Evolutionary conservation across 75 land plant genomes (phyloP), one percentile per base, ranked within the genome.

Genomic region (Pseudotsuga menziesii): DNA sequence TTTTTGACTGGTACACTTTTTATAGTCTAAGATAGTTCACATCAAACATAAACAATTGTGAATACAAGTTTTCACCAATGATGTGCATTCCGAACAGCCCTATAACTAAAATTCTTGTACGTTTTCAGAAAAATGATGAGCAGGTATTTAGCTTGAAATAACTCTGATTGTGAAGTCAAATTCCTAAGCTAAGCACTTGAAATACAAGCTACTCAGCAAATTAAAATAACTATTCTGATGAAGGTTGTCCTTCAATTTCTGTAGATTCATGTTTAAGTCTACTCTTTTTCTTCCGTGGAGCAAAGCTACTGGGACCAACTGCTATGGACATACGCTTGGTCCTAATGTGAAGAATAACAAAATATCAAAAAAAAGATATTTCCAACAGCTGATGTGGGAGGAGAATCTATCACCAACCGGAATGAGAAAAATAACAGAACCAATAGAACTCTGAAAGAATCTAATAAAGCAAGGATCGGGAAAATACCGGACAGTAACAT

Each of bases 271-370:
- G 27, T 19, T 6, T 23, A 3, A 26, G 17, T 75, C 77, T 82
- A 17, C 39, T 73, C 73, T 83, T 85, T 85, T 88, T 88, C 79
- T 88, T 88, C 70, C 80, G 85, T 5, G 87, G 78, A 32, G 88
- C 87, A 79, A 83, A 85, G 61, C 83, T 88, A 84, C 87, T 85
- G n/a, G 85, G 85, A 55, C 87, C 90, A 55, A 82, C 80, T 63
- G 62, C 87, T 58, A 78, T 79, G 16, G 85, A 78, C 81, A 81
- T 80, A 26, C 90, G 72, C 75, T 88, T 88, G 25, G 83, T 85
- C 74, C 90, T 85, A 85, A 25, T 79, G 26, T 16, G n/a, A 16
- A 58, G 29, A 58, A 79, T 4, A 56, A 72, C 20, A 44, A 17
- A 66, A 19, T 26, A 35, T 36, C 20, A 35, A 20, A 22, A 6